Evolutionary conservation across 2,329 filamentous ascomycete genomes (phyloP).

Genomic region (Aspergillus ochraceoroseus): DNA sequence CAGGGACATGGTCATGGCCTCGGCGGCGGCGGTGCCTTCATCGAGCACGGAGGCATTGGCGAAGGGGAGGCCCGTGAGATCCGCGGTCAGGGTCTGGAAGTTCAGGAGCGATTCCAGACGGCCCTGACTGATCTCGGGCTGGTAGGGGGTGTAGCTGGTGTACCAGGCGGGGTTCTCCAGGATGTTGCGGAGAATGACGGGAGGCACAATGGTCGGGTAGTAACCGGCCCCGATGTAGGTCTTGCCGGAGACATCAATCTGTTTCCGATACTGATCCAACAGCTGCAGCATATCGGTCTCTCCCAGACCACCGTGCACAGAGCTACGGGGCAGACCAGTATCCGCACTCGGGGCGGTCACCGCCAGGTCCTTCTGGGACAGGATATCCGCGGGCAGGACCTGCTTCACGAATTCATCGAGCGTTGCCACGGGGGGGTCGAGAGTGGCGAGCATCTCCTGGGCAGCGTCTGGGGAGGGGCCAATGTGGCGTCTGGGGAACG

Average conservation of each 20-base stretch:
- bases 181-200: conserved; percentile 88
- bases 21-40: conserved; percentile 85
- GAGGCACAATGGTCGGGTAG: conserved; percentile 76
- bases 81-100: conserved; percentile 88
- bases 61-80: conserved; percentile 80
- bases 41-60: conserved; percentile 88
- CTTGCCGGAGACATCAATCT: conserved; percentile 59
- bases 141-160: conserved; percentile 95
- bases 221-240: conserved; percentile 82
- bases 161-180: conserved; percentile 95
- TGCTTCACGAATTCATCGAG: conserved; percentile 80
- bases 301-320: conserved; percentile 45
- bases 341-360: conserved; percentile 49
- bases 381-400: conserved; percentile 74
- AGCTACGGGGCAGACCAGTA: conserved; percentile 40
- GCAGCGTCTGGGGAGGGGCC: conserved; percentile 68
- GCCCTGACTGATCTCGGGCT: conserved; percentile 95
- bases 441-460: conserved; percentile 70
- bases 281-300: conserved; percentile 43
- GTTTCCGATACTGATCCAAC: conserved; percentile 41
- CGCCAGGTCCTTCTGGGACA: conserved; percentile 60
- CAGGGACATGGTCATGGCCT: conserved; percentile 91
- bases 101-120: conserved; percentile 87
- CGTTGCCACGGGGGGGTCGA: conserved; percentile 67
- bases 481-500: conserved; percentile 79